Base-by-base conservation (phyloP, 768 basidiomycete species). In the Floccularia luteovirens region DNA sequence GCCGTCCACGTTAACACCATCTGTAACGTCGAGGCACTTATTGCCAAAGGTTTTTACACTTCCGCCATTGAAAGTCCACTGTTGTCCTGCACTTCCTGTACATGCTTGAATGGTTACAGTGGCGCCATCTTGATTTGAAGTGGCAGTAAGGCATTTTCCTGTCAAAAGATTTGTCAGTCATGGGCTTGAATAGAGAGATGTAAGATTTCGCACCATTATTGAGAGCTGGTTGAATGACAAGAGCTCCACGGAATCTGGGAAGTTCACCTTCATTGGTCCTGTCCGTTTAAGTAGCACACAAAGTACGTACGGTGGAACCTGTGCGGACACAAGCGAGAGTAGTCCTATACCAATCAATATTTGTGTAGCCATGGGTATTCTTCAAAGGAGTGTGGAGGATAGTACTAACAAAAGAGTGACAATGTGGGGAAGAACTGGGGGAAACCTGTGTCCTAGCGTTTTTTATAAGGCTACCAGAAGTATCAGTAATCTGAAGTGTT, bases 141-240 rank as follows among this genome's bases (percentile, higher is more conserved):
- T 58, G 3, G 73, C 74, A 13, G 72, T 74, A 39, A 77, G 44
- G 48, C 75, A 77, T 56, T 72, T 69, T 7, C 56, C 75, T 74
- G 42, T 34, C 32, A 17, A 7, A 17, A 16, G 25, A 37, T 20
- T 3, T 14, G 7, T 10, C 13, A 17, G 16, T 2, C 11, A 10
- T 31, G 6, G 12, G 41, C 16, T 22, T 16, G 30, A 23, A 36
- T 10, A 25, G n/a, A 13, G 21, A 12, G 16, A 31, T n/a, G 41
- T 5, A 25, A 21, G 19, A 13, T 33, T 23, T 8, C 7, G 20
- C 21, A 70, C 70, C 66, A 25, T 51, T 58, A 42, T 64, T 69
- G 31, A 64, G 47, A 27, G 62, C 65, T 5, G 72, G 69, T 43
- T 74, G 58, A 25, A 75, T 51, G 28, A 70, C 59, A 5, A 75